Evolutionary conservation across 345 rosid genomes (phyloP), one percentile per base, ranked within the genome.

Genomic region (Gossypium ekmanianum): DNA sequence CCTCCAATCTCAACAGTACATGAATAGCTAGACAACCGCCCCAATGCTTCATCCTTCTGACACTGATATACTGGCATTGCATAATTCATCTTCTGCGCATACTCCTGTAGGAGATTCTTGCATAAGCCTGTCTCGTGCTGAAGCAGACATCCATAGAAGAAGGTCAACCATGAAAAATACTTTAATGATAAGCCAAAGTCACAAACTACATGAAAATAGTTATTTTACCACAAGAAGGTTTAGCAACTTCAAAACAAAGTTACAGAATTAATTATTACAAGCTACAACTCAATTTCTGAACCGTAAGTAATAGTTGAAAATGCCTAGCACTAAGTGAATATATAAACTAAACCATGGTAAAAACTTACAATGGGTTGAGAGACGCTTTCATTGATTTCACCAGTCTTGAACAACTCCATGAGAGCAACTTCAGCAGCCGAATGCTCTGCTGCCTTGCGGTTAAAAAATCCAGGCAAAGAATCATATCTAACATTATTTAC

Each of bases 351-450:
- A 69, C 57, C 68, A 59, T 2, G 10, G 12, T 62, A 7, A 78
- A 34, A 76, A 80, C 97, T 89, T 86, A 95, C 99, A 63, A 93
- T 80, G 72, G 99, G 97, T 45, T 74, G 89, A 54, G 96, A 84
- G 72, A 88, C 86, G 84, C 82, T 70, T 62, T 84, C 77, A 58
- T 78, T 74, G 58, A 86, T 81, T 76, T 86, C 86, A 69, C 89
- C 88, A 51, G 88, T 76, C 75, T 90, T 95, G 1, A 92, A 81
- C 68, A 93, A 74, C 82, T 88, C 94, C 71, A 57, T 9, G 34
- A 95, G 91, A 74, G 98, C 97, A 72, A 91, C 93, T 85, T 91
- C 98, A 0, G 98, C 98, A 79, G 98, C 98, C 10, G 99, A 93
- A 50, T 95, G 98, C 82, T 95, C 98, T 0, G 99, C 97, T 73